These are phyloP conservation scores for Cryptococcus sp. DNA, from an alignment of 1,284 basidiomycete genomes.

Conservation along the genomic window DNA sequence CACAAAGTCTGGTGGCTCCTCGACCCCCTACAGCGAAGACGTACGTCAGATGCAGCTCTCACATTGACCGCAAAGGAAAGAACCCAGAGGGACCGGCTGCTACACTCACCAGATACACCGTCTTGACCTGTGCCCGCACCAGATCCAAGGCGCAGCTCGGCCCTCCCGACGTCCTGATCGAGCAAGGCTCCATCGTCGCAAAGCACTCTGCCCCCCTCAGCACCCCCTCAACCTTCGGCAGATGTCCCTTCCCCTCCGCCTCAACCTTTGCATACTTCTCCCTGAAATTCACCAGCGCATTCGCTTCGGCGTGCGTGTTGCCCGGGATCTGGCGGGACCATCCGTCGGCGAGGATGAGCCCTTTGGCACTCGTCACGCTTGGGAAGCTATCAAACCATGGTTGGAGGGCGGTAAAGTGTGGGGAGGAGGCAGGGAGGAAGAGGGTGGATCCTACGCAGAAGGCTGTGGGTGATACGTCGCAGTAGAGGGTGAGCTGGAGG, in stretches of 20 bases:
- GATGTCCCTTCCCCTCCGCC: slow-evolving; percentile 37
- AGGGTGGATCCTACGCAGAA: slow-evolving; percentile 94
- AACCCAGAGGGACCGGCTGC: no score
- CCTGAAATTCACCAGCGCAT: slow-evolving; percentile 75
- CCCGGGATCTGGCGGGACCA: slow-evolving; percentile 90
- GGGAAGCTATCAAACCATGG: slow-evolving; percentile 32
- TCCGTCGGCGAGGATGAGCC: slow-evolving; percentile 68
- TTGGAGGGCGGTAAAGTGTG: slow-evolving; percentile 41
- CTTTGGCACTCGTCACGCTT: slow-evolving; percentile 8
- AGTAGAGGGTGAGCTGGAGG: slow-evolving; percentile 43
- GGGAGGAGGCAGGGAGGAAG: slow-evolving; percentile 53
- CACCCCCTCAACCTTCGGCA: slow-evolving; percentile 53
- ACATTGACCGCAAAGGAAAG: neutral
- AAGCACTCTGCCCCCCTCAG: slow-evolving; percentile 60
- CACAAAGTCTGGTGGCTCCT: slow-evolving; percentile 94
- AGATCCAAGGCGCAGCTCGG: slow-evolving; percentile 83
- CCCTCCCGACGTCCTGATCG: slow-evolving; percentile 80
- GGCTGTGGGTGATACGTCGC: slow-evolving; percentile 60
- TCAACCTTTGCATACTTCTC: slow-evolving; percentile 46
- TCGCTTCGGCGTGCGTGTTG: slow-evolving; percentile 97
- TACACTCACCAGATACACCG: slow-evolving; percentile 65
- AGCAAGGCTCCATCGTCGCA: slow-evolving; percentile 97
- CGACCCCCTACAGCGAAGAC: slow-evolving; percentile 58
- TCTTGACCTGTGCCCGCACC: slow-evolving; percentile 64
- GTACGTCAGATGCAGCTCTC: neutral